Conservation (phyloP, 306 rosid genomes). For the Medicago ruthenica region DNA sequence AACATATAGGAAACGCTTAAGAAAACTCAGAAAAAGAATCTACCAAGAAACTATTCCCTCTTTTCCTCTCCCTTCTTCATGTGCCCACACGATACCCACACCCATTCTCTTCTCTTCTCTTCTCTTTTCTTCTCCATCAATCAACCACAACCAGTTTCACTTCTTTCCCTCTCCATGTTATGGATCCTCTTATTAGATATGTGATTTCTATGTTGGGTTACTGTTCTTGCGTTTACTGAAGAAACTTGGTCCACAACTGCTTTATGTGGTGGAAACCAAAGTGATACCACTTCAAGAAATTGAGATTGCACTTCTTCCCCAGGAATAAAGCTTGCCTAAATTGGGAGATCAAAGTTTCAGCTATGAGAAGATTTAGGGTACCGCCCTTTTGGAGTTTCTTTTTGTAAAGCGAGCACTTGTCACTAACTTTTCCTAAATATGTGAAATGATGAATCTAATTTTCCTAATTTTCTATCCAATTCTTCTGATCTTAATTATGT, state of each 20-base stretch:
- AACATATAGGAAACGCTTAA: no score
- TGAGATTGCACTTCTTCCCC: no score
- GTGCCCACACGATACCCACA: neutral
- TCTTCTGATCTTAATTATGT: neutral
- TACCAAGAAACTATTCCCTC: neutral
- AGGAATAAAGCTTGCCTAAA: no score
- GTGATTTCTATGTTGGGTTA: conserved; percentile 83
- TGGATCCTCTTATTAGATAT: no score
- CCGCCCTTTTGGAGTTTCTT: no score
- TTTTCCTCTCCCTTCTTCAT: neutral
- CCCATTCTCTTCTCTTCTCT: neutral
- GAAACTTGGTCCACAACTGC: conserved; percentile 70
- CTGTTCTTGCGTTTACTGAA: conserved; percentile 80
- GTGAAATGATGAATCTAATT: neutral
- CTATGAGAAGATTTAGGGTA: no score
- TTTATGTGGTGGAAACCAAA: no score
- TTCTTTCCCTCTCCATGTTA: neutral
- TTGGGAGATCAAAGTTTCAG: no score
- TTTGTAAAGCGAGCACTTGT: conserved; percentile 41
- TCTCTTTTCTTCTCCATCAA: neutral
- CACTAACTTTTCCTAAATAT: neutral
- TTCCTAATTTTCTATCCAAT: neutral
- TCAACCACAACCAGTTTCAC: neutral
- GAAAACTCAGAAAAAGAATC: no score
- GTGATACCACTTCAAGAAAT: conserved; percentile 95